These are phyloP conservation scores for Teratosphaeria epicoccoides DNA, from an alignment of 2,329 filamentous ascomycete genomes.

Conservation along the genomic window DNA sequence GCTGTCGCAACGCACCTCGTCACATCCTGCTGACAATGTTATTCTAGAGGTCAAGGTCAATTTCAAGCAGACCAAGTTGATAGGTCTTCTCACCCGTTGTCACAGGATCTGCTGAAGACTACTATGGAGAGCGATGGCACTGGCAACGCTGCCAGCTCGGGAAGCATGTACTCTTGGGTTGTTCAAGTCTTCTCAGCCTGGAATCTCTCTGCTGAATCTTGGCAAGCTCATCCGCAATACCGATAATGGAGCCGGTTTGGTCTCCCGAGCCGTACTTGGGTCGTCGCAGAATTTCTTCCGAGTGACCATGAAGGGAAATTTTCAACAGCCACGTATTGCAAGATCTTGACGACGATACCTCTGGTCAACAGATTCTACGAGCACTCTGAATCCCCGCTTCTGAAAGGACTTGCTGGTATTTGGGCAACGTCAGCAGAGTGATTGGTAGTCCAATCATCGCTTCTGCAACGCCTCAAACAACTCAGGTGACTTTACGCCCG, in stretches of 20 bases:
- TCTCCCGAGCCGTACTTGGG: constrained; percentile 39
- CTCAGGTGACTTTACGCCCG: background rate
- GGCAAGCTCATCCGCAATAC: constrained; percentile 37
- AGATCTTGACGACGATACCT: too few species aligned
- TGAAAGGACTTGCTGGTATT: too few species aligned
- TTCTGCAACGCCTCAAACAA: background rate
- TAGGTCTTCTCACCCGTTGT: constrained; percentile 50
- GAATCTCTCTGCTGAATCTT: background rate
- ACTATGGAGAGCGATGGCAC: constrained; percentile 40
- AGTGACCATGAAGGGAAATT: too few species aligned
- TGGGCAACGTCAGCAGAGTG: too few species aligned
- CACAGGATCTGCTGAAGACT: constrained; percentile 46
- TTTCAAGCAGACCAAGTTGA: constrained; percentile 52
- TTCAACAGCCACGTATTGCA: too few species aligned
- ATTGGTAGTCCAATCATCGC: too few species aligned
- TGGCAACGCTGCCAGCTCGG: constrained; percentile 29
- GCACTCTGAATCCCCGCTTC: too few species aligned
- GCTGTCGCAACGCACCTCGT: too few species aligned
- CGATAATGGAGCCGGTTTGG: constrained; percentile 45
- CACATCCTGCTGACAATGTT: too few species aligned
- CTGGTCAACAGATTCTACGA: too few species aligned
- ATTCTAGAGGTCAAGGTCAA: constrained; percentile 42
- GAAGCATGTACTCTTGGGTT: constrained; percentile 40
- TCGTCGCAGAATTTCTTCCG: constrained; percentile 39
- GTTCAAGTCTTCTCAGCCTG: constrained; percentile 29